phyloP scores from a whole-genome alignment of 176 grass and related monocot genomes.

The Saccharum spontaneum region DNA sequence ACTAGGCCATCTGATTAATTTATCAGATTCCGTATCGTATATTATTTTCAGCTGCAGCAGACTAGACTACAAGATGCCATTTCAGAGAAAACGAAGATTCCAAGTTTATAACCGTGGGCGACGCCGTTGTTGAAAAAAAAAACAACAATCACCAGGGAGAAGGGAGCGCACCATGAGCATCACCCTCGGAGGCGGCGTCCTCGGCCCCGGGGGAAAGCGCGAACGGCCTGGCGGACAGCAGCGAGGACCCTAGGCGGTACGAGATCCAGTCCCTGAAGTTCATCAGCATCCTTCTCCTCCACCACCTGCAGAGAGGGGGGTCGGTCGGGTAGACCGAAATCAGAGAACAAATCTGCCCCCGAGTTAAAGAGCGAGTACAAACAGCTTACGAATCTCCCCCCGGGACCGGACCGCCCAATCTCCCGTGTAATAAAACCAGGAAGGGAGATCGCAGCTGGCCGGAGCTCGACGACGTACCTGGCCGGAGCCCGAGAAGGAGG shows the following conservation, averaged over 20 bases:
- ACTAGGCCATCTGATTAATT: background rate
- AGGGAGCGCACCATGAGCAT: conserved; percentile 14
- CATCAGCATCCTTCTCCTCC: conserved; percentile 36
- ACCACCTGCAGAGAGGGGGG: background rate
- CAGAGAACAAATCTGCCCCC: background rate
- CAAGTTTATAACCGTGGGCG: background rate
- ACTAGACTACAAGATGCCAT: background rate
- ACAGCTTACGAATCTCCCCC: too few relatives aligned
- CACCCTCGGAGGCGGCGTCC: conserved; percentile 12
- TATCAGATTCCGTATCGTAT: background rate
- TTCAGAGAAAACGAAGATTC: background rate
- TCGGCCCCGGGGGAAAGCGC: conserved; percentile 36
- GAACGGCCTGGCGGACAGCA: conserved; percentile 61
- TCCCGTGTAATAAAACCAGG: background rate
- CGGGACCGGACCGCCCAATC: background rate
- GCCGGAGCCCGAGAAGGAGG: background rate
- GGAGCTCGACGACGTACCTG: conserved; percentile 6
- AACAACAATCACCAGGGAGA: background rate
- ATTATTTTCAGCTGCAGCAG: background rate
- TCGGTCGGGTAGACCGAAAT: background rate
- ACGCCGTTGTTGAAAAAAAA: background rate
- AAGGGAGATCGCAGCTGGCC: background rate
- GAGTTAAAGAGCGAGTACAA: too few relatives aligned
- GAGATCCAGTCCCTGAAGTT: conserved; percentile 72
- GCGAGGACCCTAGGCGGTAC: conserved; percentile 47